A percentile compares a stretch with the other conserved stretches of the same genome.
Conservation (phyloP, 805 yeast genomes). For the Schwanniomyces polymorphus region DNA sequence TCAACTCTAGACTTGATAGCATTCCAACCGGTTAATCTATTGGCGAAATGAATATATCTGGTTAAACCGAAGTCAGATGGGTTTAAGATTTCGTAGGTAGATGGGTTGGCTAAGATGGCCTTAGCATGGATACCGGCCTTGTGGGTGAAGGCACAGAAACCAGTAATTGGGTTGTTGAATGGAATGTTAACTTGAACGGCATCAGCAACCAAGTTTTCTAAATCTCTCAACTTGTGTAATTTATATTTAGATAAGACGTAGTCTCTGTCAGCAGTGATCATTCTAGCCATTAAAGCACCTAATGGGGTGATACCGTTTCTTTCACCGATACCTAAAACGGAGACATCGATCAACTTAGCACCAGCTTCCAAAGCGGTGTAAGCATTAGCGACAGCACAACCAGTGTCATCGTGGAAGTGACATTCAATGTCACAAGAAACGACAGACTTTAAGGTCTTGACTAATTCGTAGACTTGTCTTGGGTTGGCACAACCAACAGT, state of each 20-base stretch:
- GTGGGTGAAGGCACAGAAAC: slow-evolving; percentile 65
- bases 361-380: slow-evolving; percentile 65
- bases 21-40: slow-evolving; percentile 63
- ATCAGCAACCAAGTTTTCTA: slow-evolving; percentile 60
- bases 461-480: slow-evolving; percentile 61
- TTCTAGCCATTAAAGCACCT: slow-evolving; percentile 63
- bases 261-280: slow-evolving; percentile 62
- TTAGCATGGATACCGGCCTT: slow-evolving; percentile 66
- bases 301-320: slow-evolving; percentile 63
- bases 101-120: slow-evolving; percentile 62
- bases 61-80: slow-evolving; percentile 61
- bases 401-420: slow-evolving; percentile 65
- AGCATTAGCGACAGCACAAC: slow-evolving; percentile 64
- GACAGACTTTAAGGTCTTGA: slow-evolving; percentile 56
- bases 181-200: slow-evolving; percentile 60
- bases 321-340: slow-evolving; percentile 63
- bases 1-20: slow-evolving; percentile 63
- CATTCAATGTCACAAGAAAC: slow-evolving; percentile 61
- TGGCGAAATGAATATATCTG: slow-evolving; percentile 62
- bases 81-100: slow-evolving; percentile 60
- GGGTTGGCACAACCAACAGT: slow-evolving; percentile 67
- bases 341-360: slow-evolving; percentile 57
- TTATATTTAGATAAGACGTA: slow-evolving; percentile 59
- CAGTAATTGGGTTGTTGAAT: slow-evolving; percentile 63
- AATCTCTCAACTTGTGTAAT: slow-evolving; percentile 54